These are phyloP conservation scores for Pythium pectinolyticum DNA, from an alignment of 352 stramenopile genomes.

Conservation along the genomic window DNA sequence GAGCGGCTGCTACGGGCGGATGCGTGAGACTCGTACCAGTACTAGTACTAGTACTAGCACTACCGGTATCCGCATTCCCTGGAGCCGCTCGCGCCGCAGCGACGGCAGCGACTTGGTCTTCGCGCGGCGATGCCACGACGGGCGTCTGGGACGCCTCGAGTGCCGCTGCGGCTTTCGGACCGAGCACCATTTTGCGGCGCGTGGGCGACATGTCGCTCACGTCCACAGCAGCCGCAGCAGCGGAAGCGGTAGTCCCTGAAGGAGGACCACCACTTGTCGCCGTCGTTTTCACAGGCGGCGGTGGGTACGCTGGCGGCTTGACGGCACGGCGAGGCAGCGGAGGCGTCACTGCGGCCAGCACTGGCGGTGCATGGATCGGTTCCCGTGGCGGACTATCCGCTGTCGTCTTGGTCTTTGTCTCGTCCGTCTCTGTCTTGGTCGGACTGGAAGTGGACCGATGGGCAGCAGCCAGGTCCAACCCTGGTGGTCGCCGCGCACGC, in stretches of 20 bases:
- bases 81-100: too few relatives aligned
- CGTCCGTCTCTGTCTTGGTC: too few relatives aligned
- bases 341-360: conserved; percentile 12
- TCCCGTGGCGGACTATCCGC: conserved; percentile 6
- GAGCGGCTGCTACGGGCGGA: too few relatives aligned
- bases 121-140: conserved; percentile 37
- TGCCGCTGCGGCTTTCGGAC: conserved; percentile 15
- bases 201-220: conserved; percentile 40
- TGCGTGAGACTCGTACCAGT: too few relatives aligned
- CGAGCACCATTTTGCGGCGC: conserved; percentile 46
- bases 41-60: too few relatives aligned
- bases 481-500: conserved; percentile 28
- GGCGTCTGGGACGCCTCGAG: conserved; percentile 7
- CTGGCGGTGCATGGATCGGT: conserved; percentile 8
- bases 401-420: too few relatives aligned
- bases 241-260: too few relatives aligned
- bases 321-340: conserved; percentile 7
- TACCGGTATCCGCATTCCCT: too few relatives aligned
- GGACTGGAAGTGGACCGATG: too few relatives aligned
- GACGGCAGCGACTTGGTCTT: conserved; percentile 41
- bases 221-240: neutral
- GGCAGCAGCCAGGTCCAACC: neutral
- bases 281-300: neutral
- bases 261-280: too few relatives aligned
- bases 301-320: conserved; percentile 2